Percentiles rank a stretch among this genome's conserved stretches.
phyloP scores from a whole-genome alignment of 2,329 filamentous ascomycete species.

The Zasmidium citrigriseum region DNA sequence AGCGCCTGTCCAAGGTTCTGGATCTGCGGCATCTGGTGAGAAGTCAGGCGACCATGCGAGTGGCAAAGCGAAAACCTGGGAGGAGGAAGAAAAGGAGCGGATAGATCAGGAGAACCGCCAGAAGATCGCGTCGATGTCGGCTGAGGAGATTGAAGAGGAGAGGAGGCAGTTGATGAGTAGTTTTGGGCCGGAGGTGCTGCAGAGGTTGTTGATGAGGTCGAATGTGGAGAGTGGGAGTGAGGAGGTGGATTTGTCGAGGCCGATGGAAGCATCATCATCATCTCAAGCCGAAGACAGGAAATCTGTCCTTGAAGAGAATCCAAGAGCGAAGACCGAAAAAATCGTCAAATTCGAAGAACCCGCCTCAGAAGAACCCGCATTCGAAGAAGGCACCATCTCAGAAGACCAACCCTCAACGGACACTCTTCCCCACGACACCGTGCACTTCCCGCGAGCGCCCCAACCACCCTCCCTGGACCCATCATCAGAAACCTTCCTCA shows the following conservation, averaged over 20 bases:
- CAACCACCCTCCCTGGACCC: slow-evolving; percentile 77
- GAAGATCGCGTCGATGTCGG: slow-evolving; percentile 74
- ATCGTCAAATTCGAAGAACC: slow-evolving; percentile 28
- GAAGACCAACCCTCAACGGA: neutral
- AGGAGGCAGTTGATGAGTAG: slow-evolving; percentile 77
- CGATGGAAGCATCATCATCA: neutral
- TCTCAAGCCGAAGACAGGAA: neutral
- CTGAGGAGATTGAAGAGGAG: slow-evolving; percentile 77
- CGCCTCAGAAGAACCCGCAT: neutral
- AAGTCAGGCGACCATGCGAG: slow-evolving; percentile 9
- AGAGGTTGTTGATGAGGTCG: slow-evolving; percentile 73
- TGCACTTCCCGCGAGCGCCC: slow-evolving; percentile 62
- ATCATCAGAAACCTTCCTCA: slow-evolving; percentile 77
- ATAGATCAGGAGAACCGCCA: slow-evolving; percentile 84
- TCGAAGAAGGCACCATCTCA: slow-evolving; percentile 1
- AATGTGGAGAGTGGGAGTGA: slow-evolving; percentile 68
- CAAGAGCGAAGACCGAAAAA: slow-evolving; percentile 17
- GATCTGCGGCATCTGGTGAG: neutral
- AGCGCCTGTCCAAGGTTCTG: neutral
- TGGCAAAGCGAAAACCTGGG: slow-evolving; percentile 31
- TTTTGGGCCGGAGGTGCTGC: slow-evolving; percentile 72
- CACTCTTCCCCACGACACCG: slow-evolving; percentile 22
- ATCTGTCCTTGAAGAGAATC: too few species aligned
- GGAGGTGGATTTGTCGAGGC: slow-evolving; percentile 39
- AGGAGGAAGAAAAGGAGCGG: slow-evolving; percentile 62